Percentiles rank a stretch among this genome's conserved stretches.
phyloP scores from a whole-genome alignment of 2,329 filamentous ascomycete genomes.

The Alternaria sp. region DNA sequence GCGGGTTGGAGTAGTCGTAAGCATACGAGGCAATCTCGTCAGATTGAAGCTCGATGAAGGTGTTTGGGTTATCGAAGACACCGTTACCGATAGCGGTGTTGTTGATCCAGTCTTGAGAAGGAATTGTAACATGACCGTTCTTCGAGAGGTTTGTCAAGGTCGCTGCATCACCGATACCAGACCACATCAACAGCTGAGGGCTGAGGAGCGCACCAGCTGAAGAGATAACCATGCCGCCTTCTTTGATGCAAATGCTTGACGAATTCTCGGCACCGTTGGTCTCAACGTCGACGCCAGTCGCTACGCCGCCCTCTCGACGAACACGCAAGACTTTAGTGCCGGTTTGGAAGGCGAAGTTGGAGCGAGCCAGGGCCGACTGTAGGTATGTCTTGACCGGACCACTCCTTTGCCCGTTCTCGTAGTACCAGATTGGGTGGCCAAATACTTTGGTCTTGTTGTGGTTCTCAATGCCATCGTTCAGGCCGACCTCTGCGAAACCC shows the following conservation, averaged over 20 bases:
- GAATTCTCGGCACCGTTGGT: conserved; percentile 40
- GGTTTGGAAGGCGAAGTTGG: conserved; percentile 48
- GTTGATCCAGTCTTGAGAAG: conserved; percentile 56
- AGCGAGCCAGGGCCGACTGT: conserved; percentile 52
- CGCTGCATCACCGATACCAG: conserved; percentile 43
- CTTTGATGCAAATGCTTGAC: conserved; percentile 35
- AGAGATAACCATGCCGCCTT: conserved; percentile 38
- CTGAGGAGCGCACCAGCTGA: conserved; percentile 44
- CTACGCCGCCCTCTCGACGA: conserved; percentile 48
- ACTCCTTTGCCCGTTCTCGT: conserved; percentile 57
- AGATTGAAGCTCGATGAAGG: conserved; percentile 57
- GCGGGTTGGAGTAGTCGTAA: conserved; percentile 56
- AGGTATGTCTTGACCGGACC: conserved; percentile 60
- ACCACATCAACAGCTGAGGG: conserved; percentile 50
- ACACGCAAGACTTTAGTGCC: conserved; percentile 55
- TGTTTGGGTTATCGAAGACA: conserved; percentile 64
- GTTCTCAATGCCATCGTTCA: conserved; percentile 55
- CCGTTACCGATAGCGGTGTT: conserved; percentile 57
- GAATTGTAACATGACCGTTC: conserved; percentile 44
- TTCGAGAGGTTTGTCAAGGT: conserved; percentile 40
- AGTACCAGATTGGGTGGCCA: conserved; percentile 57
- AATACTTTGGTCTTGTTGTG: conserved; percentile 55
- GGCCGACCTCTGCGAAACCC: conserved; percentile 55
- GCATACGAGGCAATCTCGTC: conserved; percentile 56
- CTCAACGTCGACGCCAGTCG: conserved; percentile 52